These are phyloP conservation scores for Amanita bisporigera DNA, from an alignment of 1,284 basidiomycete species.

Conservation along the genomic window DNA sequence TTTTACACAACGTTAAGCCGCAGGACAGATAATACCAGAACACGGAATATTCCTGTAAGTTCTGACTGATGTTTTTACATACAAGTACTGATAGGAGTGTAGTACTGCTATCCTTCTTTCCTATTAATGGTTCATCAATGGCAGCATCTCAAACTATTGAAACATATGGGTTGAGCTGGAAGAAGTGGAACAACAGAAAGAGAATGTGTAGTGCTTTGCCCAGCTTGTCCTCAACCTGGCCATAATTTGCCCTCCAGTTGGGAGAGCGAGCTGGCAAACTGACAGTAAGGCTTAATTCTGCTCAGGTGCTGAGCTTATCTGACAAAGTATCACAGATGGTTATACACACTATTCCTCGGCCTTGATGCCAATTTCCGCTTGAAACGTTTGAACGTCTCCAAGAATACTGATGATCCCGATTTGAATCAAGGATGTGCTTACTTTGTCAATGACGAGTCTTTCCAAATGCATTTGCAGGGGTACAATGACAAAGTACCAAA, in stretches of 20 bases:
- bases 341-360: slow-evolving; percentile 24
- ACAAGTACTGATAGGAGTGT: background rate
- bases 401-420: slow-evolving; percentile 21
- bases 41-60: slow-evolving; percentile 13
- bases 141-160: slow-evolving; percentile 29
- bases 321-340: slow-evolving; percentile 18
- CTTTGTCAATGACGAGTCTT: slow-evolving; percentile 22
- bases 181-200: slow-evolving; percentile 16
- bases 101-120: background rate
- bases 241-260: slow-evolving; percentile 31
- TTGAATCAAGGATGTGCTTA: slow-evolving; percentile 28
- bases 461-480: slow-evolving; percentile 14
- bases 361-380: slow-evolving; percentile 30
- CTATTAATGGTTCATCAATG: slow-evolving; percentile 7
- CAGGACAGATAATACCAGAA: slow-evolving; percentile 23
- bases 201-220: slow-evolving; percentile 28
- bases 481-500: slow-evolving; percentile 13
- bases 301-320: background rate
- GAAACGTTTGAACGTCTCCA: slow-evolving; percentile 25
- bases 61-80: background rate
- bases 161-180: slow-evolving; percentile 24
- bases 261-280: slow-evolving; percentile 17
- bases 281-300: slow-evolving; percentile 16
- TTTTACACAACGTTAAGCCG: slow-evolving; percentile 24
- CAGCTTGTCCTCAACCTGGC: slow-evolving; percentile 37